phyloP scores from a whole-genome alignment of 345 rosid species.

The Melastoma malabathricum region DNA sequence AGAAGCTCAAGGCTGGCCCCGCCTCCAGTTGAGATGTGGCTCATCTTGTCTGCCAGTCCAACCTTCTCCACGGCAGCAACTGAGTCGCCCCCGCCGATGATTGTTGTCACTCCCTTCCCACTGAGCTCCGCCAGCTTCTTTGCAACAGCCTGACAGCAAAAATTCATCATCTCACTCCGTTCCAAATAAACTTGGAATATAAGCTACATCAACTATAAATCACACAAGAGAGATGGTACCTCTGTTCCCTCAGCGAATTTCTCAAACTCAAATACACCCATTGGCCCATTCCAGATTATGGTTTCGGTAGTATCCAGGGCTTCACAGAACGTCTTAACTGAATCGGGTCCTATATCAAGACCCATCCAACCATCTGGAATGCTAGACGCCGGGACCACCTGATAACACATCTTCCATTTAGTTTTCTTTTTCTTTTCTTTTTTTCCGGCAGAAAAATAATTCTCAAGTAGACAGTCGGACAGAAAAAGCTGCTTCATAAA shows the following conservation, averaged over 20 bases:
- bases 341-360: constrained; percentile 83
- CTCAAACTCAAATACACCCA: constrained; percentile 92
- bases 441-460: no score
- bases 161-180: neutral
- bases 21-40: constrained; percentile 95
- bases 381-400: constrained; percentile 68
- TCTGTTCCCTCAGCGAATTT: constrained; percentile 87
- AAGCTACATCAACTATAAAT: constrained; percentile 1
- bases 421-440: no score
- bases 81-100: constrained; percentile 94
- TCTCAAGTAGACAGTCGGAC: no score
- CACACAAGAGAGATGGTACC: constrained; percentile 21
- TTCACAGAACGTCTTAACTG: constrained; percentile 52
- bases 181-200: neutral
- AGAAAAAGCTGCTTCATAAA: neutral
- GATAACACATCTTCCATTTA: constrained; percentile 4
- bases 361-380: constrained; percentile 97
- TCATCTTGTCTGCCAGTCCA: constrained; percentile 87
- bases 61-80: constrained; percentile 95
- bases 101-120: constrained; percentile 79
- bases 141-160: constrained; percentile 49
- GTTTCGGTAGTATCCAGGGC: constrained; percentile 63
- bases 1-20: constrained; percentile 97
- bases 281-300: constrained; percentile 93
- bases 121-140: constrained; percentile 79